Base-by-base conservation (phyloP, 768 basidiomycete genomes). In the Mrakia blollopis region DNA sequence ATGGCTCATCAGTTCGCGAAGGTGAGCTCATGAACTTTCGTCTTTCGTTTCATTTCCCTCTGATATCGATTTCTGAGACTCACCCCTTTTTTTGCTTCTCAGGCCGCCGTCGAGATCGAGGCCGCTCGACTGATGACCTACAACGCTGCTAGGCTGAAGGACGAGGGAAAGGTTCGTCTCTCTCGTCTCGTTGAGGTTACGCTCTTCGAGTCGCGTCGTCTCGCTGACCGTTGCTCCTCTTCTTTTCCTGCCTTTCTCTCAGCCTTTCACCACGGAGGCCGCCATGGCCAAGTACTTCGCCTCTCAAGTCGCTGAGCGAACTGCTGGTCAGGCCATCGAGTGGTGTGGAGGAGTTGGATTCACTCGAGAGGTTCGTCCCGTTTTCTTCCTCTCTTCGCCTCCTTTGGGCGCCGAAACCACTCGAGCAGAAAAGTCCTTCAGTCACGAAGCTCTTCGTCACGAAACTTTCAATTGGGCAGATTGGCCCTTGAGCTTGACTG, bases 301-400 rank as follows among this genome's bases (percentile, higher is more conserved):
- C 4, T 93, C 93, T 78, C 88, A 91, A 30, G 89, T 99, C 9
- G 97, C 97, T 21, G 92, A 96, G 84, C 87, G 87, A 61, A 94
- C 97, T 2, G 88, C 91, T 14, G 94, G 96, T 10, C 85, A 87
- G 61, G 96, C 96, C 25, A 98, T 98, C 79, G 96, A 98, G 83
- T 98, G 95, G 96, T 89, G 91, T 0, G 97, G 94, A 60, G 95
- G 94, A 0, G 87, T 93, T 69, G 96, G 94, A 0, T 95, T 92
- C 84, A 96, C 94, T 73, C 35, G 79, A 35, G 73, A 78, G 67
- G 74, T 75, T 14, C 32, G 73, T 54, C 9, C 44, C 16, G 3
- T 57, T 28, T n/a, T 21, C 57, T 28, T 35, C 11, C n/a, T 32
- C 25, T 39, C 72, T 30, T 72, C 11, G n/a, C 37, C 39, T 57